A percentile compares a stretch with the other conserved stretches of the same genome.
phyloP scores from a whole-genome alignment of 352 stramenopile genomes.

The Phytophthora megakarya region DNA sequence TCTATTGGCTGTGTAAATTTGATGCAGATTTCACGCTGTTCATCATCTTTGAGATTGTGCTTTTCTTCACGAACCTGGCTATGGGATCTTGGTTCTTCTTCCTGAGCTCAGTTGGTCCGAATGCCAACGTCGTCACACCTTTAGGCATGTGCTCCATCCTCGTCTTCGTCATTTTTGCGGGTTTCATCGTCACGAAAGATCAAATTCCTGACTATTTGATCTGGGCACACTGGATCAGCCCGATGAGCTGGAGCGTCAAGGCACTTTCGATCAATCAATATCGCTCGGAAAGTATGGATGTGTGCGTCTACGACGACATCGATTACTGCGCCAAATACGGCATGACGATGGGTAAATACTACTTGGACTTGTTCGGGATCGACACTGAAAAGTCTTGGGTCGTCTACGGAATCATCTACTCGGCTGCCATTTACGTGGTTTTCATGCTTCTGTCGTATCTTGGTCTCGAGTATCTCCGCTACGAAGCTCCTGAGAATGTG shows the following conservation, averaged over 20 bases:
- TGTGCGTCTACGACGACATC: constrained; percentile 34
- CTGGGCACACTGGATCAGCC: constrained; percentile 59
- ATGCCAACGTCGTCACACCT: constrained; percentile 31
- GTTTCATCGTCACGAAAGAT: constrained; percentile 46
- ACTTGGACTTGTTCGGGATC: constrained; percentile 36
- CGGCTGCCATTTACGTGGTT: constrained; percentile 10
- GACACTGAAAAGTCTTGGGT: constrained; percentile 38
- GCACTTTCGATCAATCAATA: constrained; percentile 44
- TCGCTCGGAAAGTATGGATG: constrained; percentile 20
- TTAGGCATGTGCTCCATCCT: constrained; percentile 34
- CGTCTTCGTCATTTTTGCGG: constrained; percentile 47
- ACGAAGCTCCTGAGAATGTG: constrained; percentile 19
- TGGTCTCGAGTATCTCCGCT: constrained; percentile 18
- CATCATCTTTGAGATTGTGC: constrained; percentile 38
- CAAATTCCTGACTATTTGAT: constrained; percentile 45
- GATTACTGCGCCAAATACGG: constrained; percentile 29
- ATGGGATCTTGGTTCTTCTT: constrained; percentile 36
- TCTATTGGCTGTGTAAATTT: constrained; percentile 73
- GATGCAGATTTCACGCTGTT: constrained; percentile 19
- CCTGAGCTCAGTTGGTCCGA: constrained; percentile 28
- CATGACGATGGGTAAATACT: constrained; percentile 39
- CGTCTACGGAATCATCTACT: constrained; percentile 21
- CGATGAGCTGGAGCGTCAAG: constrained; percentile 43
- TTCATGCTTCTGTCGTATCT: constrained; percentile 23
- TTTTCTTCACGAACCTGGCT: constrained; percentile 38